A percentile compares a stretch with the other conserved stretches of the same genome.
Conservation (phyloP, 2,329 filamentous ascomycete genomes). For the Sclerotinia minor region DNA sequence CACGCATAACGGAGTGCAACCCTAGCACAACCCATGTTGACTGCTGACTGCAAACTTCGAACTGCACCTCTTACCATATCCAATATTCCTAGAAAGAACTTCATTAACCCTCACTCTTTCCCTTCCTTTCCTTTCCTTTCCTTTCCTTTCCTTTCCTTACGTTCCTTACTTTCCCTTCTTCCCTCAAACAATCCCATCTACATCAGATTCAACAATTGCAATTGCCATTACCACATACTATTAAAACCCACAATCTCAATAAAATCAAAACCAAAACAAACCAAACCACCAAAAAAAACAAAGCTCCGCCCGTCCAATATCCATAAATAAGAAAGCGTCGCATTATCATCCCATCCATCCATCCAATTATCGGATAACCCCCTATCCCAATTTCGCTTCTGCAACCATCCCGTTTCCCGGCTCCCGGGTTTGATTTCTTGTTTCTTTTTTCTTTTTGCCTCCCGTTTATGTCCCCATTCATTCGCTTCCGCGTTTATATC, state of each 20-base stretch:
- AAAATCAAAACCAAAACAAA: no score
- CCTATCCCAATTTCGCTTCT: slow-evolving; percentile 1
- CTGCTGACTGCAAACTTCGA: background rate
- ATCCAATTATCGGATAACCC: background rate
- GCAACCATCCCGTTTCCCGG: background rate
- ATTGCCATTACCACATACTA: no score
- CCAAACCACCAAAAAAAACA: background rate
- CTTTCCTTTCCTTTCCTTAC: background rate
- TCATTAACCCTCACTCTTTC: background rate
- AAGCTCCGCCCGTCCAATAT: background rate
- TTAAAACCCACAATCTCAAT: no score
- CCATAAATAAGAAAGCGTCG: background rate
- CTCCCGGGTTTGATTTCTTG: no score
- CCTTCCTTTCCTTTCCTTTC: background rate
- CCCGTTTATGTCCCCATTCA: background rate
- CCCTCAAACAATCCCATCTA: no score
- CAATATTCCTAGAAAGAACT: background rate
- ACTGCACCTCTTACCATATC: background rate
- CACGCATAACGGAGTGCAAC: background rate
- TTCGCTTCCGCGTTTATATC: background rate
- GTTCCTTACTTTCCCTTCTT: no score
- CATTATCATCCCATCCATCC: background rate
- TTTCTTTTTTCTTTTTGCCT: no score
- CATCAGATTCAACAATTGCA: no score
- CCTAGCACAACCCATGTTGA: slow-evolving; percentile 11